Base-by-base conservation (phyloP, 495 filamentous ascomycete species). In the Geopyxis carbonaria region DNA sequence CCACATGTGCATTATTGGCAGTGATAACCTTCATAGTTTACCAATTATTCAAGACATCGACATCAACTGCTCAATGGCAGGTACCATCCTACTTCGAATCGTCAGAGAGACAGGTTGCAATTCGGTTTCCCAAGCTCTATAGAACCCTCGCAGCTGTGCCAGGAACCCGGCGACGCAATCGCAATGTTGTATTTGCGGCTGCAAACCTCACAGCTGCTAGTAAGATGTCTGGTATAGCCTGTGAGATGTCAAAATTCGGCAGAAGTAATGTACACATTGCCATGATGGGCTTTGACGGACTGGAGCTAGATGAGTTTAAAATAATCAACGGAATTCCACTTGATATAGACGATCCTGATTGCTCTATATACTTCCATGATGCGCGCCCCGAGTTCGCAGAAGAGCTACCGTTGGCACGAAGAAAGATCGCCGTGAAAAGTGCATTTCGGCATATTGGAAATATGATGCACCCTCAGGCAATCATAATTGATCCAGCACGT, bases 291-390 rank as follows among this genome's bases (percentile, higher is more conserved):
- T 60, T 63, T 44, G 62, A 68, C 31, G 58, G 63, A 27, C 53
- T 73, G 28, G 62, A 62, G 4, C 61, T 71, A 25, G 57, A 63
- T 25, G 59, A 62, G n/a, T 66, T 73, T 22, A 58, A 62, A 45
- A 45, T 55, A n/a, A 51, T 73, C 5, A 73, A 72, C 43, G 65
- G 64, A 10, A 51, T 69, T 13, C 16, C 25, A 19, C 21, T 5
- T 11, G 9, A 7, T 5, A 52, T 58, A 13, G 52, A 53, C 11
- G 59, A 58, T 5, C 33, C 34, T 18, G 51, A 41, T 19, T 73
- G 69, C 42, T 57, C 59, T 8, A 45, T 72, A 22, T 43, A 54
- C 30, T 72, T 69, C 60, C 69, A 73, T 62, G 68, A 72, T 51
- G 61, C 60, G 38, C 62, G 68, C 15, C 63, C 64, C 2, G 64